Base-by-base conservation (phyloP, 2,329 filamentous ascomycete species). In the Epicoccum nigrum region DNA sequence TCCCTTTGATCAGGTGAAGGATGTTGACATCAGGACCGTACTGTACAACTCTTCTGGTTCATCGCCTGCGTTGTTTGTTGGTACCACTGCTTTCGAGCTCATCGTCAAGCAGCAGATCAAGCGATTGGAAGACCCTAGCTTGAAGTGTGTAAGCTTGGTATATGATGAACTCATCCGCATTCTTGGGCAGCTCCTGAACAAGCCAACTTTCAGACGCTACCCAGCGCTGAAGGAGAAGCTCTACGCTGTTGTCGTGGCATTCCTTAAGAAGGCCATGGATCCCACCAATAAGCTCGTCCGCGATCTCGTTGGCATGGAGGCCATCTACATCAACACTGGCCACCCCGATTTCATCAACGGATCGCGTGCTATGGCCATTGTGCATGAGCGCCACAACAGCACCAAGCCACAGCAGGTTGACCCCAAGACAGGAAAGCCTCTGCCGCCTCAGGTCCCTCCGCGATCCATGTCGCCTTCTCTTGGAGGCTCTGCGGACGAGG, bases 71-170 rank as follows among this genome's bases (percentile, higher is more conserved):
- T 85, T 99, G 7, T 99, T 99, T 70, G 94, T 99, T 23, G 94
- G 94, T 48, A 97, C 94, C 7, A 95, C 90, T 6, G 94, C 94
- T n/a, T 99, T 99, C 67, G 94, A 99, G 76, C 81, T 97, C 60
- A 97, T 99, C 64, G 93, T 97, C 62, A 99, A 97, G 83, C 91
- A 97, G 74, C 92, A 99, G 75, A 99, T 99, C 77, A 95, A 90
- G 83, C 86, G 94, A 49, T 76, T 99, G 44, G 94, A 99, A 76
- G 94, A 99, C 55, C 95, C 94, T 31, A 96, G 92, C 73, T 78
- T 97, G 75, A 99, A 97, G 81, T 99, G 94, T 81, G 93, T 96
- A 31, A 96, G 92, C 44, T 82, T 99, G 45, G 93, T 99, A 31
- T 99, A 97, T 69, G 94, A 99, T 71, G 94, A 99, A 79, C 78